Conservation (phyloP, 305 asterid genomes). For the Vinca major region DNA sequence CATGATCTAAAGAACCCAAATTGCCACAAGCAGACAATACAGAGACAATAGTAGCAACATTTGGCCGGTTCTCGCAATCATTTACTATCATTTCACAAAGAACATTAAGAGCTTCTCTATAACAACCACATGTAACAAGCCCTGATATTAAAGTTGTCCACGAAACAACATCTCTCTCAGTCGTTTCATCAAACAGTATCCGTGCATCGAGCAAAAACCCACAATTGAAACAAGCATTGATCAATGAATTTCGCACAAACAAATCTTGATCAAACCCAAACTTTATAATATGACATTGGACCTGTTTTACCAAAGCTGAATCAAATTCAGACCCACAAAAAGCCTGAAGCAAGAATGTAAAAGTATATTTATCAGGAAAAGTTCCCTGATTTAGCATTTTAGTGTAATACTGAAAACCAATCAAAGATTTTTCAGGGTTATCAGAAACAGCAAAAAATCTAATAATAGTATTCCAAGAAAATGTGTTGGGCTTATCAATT, state of each 20-base stretch:
- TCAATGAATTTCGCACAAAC: conserved; percentile 31
- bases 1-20: conserved; percentile 30
- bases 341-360: conserved; percentile 43
- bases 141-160: conserved; percentile 56
- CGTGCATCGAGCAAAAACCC: conserved; percentile 1
- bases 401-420: conserved; percentile 26
- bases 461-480: conserved; percentile 48
- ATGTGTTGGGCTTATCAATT: conserved; percentile 32
- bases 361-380: conserved; percentile 37
- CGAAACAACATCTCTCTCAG: conserved; percentile 39
- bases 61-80: conserved; percentile 21
- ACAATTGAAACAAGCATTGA: conserved; percentile 3
- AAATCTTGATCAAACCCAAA: conserved; percentile 21
- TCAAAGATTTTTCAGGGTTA: conserved; percentile 6
- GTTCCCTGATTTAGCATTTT: conserved; percentile 23
- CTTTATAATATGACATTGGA: conserved; percentile 29
- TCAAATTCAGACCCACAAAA: conserved; percentile 21
- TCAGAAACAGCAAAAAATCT: conserved; percentile 33
- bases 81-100: conserved; percentile 15
- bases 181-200: conserved; percentile 39
- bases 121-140: conserved; percentile 26
- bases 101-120: conserved; percentile 21
- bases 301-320: conserved; percentile 22
- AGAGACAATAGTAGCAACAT: conserved; percentile 30
- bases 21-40: conserved; percentile 39